Conservation (phyloP, 1,284 basidiomycete genomes). For the Cutaneotrichosporon sp. region DNA sequence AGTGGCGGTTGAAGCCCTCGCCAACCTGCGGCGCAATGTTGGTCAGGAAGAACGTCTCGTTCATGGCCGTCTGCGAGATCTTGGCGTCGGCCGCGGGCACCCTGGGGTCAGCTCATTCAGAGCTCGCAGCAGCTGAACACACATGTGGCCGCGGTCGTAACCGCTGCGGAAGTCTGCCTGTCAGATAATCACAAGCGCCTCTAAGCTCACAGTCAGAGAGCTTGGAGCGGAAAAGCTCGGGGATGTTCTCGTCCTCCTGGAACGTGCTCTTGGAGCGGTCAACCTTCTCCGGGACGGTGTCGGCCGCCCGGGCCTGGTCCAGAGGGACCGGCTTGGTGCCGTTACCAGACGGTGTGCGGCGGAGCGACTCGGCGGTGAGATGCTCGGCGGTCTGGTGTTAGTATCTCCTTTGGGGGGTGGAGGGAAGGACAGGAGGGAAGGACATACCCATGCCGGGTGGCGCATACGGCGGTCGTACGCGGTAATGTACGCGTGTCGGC, state of each 20-base stretch:
- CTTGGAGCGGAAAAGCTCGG: conserved; percentile 75
- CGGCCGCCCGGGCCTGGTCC: conserved; percentile 41
- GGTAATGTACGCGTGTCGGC: conserved; percentile 77
- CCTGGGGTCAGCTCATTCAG: conserved; percentile 56
- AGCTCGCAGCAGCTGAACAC: conserved; percentile 1
- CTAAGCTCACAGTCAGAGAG: conserved; percentile 67
- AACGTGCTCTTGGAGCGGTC: conserved; percentile 81
- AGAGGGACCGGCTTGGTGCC: conserved; percentile 35
- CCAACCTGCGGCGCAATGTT: conserved; percentile 99
- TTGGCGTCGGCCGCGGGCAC: conserved; percentile 98
- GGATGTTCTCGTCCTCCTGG: conserved; percentile 77
- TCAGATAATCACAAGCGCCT: not conserved
- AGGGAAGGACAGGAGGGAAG: too few relatives aligned
- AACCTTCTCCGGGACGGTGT: conserved; percentile 53
- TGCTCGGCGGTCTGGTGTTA: conserved; percentile 79
- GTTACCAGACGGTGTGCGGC: conserved; percentile 55
- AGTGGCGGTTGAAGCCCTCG: conserved; percentile 95
- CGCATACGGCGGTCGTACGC: conserved; percentile 86
- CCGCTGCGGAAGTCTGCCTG: conserved; percentile 75
- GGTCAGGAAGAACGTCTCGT: conserved; percentile 91
- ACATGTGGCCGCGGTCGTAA: conserved; percentile 96
- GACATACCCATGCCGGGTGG: conserved; percentile 85
- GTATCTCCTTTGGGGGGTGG: conserved; percentile 4
- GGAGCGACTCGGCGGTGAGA: conserved; percentile 72
- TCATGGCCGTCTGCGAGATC: conserved; percentile 76